phyloP scores from a whole-genome alignment of 441 rosid genomes.

The Flueggea neowawraea region DNA sequence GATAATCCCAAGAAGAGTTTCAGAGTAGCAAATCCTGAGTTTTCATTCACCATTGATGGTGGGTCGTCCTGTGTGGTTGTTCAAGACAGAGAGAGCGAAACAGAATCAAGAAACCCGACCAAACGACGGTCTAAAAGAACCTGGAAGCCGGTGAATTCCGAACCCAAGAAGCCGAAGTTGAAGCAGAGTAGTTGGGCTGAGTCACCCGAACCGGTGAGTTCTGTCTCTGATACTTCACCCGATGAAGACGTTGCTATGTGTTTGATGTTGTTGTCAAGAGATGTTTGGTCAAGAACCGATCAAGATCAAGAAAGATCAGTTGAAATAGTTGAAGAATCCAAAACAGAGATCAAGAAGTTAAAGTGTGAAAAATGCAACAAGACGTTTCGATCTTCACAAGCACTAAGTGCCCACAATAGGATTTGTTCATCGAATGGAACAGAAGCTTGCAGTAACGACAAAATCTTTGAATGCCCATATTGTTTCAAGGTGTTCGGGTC shows the following conservation, averaged over 20 bases:
- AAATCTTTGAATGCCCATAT: constrained; percentile 53
- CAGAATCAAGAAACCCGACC: constrained; percentile 64
- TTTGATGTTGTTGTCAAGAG: constrained; percentile 88
- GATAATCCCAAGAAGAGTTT: constrained; percentile 74
- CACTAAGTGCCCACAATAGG: constrained; percentile 41
- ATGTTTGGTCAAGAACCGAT: constrained; percentile 33
- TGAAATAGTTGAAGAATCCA: constrained; percentile 19
- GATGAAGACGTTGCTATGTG: constrained; percentile 86
- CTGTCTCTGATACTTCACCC: constrained; percentile 61
- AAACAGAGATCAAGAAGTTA: constrained; percentile 27
- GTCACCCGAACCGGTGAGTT: constrained; percentile 65
- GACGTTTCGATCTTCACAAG: constrained; percentile 47
- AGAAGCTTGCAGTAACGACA: constrained; percentile 15
- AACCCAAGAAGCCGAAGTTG: constrained; percentile 22
- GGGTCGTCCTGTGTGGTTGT: constrained; percentile 32
- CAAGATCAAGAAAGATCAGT: constrained; percentile 19
- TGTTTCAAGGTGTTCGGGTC: constrained; percentile 65
- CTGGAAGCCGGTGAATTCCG: constrained; percentile 27
- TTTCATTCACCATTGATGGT: constrained; percentile 30
- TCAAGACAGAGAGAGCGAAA: constrained; percentile 74
- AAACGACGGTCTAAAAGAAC: constrained; percentile 51
- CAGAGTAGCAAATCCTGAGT: constrained; percentile 75
- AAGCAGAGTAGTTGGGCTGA: constrained; percentile 24
- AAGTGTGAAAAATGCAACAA: constrained; percentile 53
- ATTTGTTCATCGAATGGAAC: constrained; percentile 28